Evolutionary conservation across 1,284 basidiomycete genomes (phyloP).

Genomic region (Ustilago crameri): DNA sequence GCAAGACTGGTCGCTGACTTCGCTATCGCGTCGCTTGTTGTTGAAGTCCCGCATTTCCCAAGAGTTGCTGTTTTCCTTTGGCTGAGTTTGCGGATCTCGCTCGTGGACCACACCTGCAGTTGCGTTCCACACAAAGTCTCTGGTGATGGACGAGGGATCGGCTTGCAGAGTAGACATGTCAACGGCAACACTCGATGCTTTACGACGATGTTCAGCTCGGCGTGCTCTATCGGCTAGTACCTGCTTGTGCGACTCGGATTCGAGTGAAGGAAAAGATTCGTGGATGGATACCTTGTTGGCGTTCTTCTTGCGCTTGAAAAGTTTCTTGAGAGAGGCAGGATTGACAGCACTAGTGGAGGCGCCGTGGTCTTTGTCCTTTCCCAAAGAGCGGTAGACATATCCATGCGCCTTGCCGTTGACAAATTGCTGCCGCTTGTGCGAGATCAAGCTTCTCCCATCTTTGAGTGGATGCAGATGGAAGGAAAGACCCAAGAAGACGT

Average conservation of each 20-base stretch:
- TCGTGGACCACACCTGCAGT: conserved; percentile 23
- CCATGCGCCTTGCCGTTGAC: not conserved
- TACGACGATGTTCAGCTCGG: conserved; percentile 22
- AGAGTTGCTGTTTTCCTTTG: conserved; percentile 1
- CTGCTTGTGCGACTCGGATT: conserved; percentile 40
- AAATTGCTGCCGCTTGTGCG: conserved; percentile 13
- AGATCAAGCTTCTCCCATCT: conserved; percentile 25
- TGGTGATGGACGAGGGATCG: conserved; percentile 14
- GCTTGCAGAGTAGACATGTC: conserved; percentile 24
- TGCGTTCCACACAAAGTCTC: conserved; percentile 33
- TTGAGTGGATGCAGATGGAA: conserved; percentile 22
- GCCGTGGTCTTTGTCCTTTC: conserved; percentile 8
- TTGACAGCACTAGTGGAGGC: conserved; percentile 9
- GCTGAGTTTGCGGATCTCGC: conserved; percentile 3
- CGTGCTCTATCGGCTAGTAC: conserved; percentile 34
- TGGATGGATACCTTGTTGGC: conserved; percentile 26
- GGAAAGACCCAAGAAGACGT: conserved; percentile 22
- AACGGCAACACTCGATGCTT: conserved; percentile 23
- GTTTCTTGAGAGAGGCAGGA: conserved; percentile 1
- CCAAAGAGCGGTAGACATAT: conserved; percentile 8
- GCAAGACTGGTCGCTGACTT: conserved; percentile 20
- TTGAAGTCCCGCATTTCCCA: conserved; percentile 12
- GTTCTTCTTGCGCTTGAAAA: conserved; percentile 20
- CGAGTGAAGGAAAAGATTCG: conserved; percentile 46
- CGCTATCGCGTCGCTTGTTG: conserved; percentile 17